These are phyloP conservation scores for Penicillium soppii DNA, from an alignment of 495 filamentous ascomycete genomes.

Conservation along the genomic window DNA sequence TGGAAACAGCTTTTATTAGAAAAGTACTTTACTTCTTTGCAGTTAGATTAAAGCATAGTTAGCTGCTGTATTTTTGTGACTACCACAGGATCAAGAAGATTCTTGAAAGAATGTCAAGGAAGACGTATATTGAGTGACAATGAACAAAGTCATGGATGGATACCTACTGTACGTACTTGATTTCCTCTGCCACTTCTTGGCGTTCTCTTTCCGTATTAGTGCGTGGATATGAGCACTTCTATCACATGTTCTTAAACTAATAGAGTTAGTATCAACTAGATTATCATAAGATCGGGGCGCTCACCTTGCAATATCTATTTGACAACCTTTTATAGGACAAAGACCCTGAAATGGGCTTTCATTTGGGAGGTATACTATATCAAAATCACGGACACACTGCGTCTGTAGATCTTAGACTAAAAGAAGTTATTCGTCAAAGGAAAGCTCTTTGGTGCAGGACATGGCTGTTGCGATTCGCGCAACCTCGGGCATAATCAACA, in stretches of 20 bases:
- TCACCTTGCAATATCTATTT: constrained; percentile 11
- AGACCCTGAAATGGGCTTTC: constrained; percentile 8
- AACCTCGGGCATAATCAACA: constrained; percentile 15
- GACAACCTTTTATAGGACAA: constrained; percentile 7
- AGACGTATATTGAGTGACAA: no score
- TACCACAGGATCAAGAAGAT: no score
- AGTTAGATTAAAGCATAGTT: no score
- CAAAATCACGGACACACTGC: constrained; percentile 7
- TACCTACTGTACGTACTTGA: constrained; percentile 1
- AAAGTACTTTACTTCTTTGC: no score
- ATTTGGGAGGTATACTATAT: constrained; percentile 15
- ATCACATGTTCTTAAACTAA: constrained; percentile 7
- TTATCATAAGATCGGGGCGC: not conserved
- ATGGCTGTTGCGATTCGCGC: constrained; percentile 14
- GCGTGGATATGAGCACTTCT: constrained; percentile 12
- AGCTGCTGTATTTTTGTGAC: no score
- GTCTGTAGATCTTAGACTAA: constrained; percentile 10
- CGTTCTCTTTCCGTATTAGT: constrained; percentile 8
- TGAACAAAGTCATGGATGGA: no score
- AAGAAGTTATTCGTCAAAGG: constrained; percentile 13
- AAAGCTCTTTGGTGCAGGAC: constrained; percentile 8
- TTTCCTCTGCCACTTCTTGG: constrained; percentile 15
- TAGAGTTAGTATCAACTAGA: constrained; percentile 2
- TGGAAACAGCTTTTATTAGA: no score
- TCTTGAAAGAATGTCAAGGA: no score